phyloP scores from a whole-genome alignment of 352 stramenopile genomes.

The Phytophthora citricola region DNA sequence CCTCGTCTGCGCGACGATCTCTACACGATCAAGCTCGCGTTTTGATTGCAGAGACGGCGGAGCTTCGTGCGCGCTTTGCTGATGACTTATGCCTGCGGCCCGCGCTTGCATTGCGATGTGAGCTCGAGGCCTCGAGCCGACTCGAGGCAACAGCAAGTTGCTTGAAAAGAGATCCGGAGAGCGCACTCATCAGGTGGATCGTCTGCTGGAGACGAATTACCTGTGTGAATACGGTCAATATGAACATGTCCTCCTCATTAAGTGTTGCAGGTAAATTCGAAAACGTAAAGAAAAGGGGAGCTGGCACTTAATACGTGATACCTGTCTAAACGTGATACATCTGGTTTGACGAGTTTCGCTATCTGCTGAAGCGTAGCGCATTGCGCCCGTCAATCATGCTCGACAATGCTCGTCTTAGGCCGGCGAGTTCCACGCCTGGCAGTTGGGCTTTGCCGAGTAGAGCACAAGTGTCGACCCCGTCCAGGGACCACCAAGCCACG shows the following conservation, averaged over 20 bases:
- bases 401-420: constrained; percentile 10
- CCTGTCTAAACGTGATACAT: neutral
- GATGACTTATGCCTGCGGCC: constrained; percentile 26
- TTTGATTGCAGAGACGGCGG: constrained; percentile 40
- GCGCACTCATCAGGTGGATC: constrained; percentile 36
- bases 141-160: constrained; percentile 12
- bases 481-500: constrained; percentile 11
- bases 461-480: constrained; percentile 27
- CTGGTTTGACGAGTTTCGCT: neutral
- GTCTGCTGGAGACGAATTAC: constrained; percentile 9
- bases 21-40: constrained; percentile 7
- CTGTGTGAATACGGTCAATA: neutral
- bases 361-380: constrained; percentile 6
- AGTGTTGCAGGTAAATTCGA: neutral
- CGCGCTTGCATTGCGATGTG: constrained; percentile 24
- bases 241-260: neutral
- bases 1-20: constrained; percentile 28
- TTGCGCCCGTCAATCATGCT: constrained; percentile 6
- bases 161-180: constrained; percentile 40
- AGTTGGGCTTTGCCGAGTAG: constrained; percentile 37
- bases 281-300: no score
- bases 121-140: constrained; percentile 1
- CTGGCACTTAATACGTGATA: neutral
- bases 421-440: constrained; percentile 1
- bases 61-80: constrained; percentile 19